Evolutionary conservation across 345 rosid species (phyloP), one percentile per base, ranked within the genome.

Genomic region (Eutrema yunnanense): DNA sequence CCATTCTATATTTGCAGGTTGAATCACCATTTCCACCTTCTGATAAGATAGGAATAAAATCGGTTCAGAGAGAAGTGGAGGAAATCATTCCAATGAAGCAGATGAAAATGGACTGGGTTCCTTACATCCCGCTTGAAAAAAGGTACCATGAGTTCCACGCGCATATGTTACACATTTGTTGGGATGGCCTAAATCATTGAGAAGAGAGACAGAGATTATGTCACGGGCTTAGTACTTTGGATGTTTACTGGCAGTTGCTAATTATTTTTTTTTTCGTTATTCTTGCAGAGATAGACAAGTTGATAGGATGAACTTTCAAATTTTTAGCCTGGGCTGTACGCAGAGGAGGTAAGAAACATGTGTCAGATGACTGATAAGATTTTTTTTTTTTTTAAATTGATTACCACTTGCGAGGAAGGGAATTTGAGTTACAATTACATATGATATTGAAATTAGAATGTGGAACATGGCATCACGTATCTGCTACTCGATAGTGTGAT

Each of bases 31-130:
- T 90, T 59, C 95, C 98, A 19, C 99, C 99, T 65, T 96, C 99
- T 56, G 97, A 96, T 83, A 88, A 88, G 85, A 92, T 96, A 67
- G 99, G 96, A 51, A 88, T 96, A 67, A 96, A 86, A 61, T 96
- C 98, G 6, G 97, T 96, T 84, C 99, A 96, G 78, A 90, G 92
- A 80, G 99, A 88, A 80, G 75, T 72, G 34, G 99, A 96, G 83
- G 98, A 92, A 79, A 92, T 92, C 79, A 69, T 96, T 82, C 98
- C 98, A n/a, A 92, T 96, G 99, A 96, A 85, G 69, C 82, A 88
- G 71, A 96, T 96, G 99, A 90, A 96, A 83, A 96, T 96, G 99
- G 97, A 84, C 65, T 92, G 99, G 99, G 83, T 87, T 73, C 99
- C 99, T 5, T 96, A 96, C 76, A 82, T 96, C 73, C 97, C 99